A percentile compares a stretch with the other conserved stretches of the same genome.
These are phyloP conservation scores for Umbelopsis vinacea DNA, from an alignment of 192 early-diverging fungal genomes.

Conservation along the genomic window DNA sequence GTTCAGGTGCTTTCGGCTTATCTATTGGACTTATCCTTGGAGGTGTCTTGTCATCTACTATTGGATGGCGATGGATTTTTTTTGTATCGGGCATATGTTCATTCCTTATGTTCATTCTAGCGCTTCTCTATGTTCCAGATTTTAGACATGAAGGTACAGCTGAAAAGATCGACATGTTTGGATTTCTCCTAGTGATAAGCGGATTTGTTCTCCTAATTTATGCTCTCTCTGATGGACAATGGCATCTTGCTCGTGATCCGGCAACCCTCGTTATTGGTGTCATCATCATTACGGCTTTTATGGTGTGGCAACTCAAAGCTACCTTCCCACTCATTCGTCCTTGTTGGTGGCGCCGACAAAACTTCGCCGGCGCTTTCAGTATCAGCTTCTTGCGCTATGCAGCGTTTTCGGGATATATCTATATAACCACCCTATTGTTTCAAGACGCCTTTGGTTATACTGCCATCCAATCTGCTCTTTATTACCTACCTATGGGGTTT, in stretches of 20 bases:
- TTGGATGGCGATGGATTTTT: conserved; percentile 48
- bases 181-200: conserved; percentile 28
- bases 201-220: conserved; percentile 39
- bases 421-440: conserved; percentile 47
- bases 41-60: conserved; percentile 36
- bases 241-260: conserved; percentile 18
- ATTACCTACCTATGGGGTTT: conserved; percentile 44
- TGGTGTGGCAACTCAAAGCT: conserved; percentile 38
- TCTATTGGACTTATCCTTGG: conserved; percentile 41
- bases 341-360: conserved; percentile 42
- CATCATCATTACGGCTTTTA: conserved; percentile 35
- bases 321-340: conserved; percentile 40
- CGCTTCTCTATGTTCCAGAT: conserved; percentile 22
- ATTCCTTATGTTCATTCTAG: conserved; percentile 26
- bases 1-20: conserved; percentile 39
- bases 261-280: conserved; percentile 30
- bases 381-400: conserved; percentile 43
- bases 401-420: conserved; percentile 46
- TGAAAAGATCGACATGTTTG: conserved; percentile 33
- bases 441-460: conserved; percentile 45
- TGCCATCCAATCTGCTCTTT: conserved; percentile 45
- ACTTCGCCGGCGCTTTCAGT: conserved; percentile 46
- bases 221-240: conserved; percentile 35
- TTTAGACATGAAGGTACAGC: conserved; percentile 28
- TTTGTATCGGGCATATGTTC: conserved; percentile 39